Base-by-base conservation (phyloP, 2,329 filamentous ascomycete genomes). In the Cryphonectria parasitica region DNA sequence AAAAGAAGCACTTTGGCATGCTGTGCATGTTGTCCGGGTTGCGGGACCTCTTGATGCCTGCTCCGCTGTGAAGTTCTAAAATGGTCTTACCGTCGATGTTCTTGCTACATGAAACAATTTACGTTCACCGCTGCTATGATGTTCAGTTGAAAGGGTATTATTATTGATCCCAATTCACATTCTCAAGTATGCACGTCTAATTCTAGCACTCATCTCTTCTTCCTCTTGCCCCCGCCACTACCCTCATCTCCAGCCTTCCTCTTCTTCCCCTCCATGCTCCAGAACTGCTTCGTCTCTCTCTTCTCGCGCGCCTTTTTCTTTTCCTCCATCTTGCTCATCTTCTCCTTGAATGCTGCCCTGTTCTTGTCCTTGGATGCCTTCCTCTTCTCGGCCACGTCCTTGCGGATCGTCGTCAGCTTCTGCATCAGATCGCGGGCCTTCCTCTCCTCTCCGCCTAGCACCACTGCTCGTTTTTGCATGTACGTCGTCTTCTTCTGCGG, bases 381-480 rank as follows among this genome's bases (percentile, higher is more conserved):
- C 62, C 96, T 85, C 85, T 96, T 97, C 75, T 92, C 93, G 2
- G 91, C 89, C 80, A 97, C 96, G 78, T 98, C 96, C 77, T 97
- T 97, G 75, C 94, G 86, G 77, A 99, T 85, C 22, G 95, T 95
- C 78, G 93, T 92, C 67, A 99, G 88, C 85, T 98, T 96, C 83
- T 97, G 92, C 90, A 99, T 91, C 74, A 99, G 84, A 75, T 94
- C 90, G 43, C 96, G 87, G 5, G 94, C 94, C 80, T 91, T 92
- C 86, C 92, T 94, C 87, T 99, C 96, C 80, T 98, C 95, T 36
- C 91, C 91, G 17, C 91, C 87, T 22, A 93, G 82, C 34, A 97
- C 89, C n/a, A 98, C 94, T 19, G 95, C 96, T 13, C 96, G 92
- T 84, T 98, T 98, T 84, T 97, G 94, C 86, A 97, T 86, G 80